Percentiles rank a stretch among this genome's conserved stretches.
phyloP scores from a whole-genome alignment of 768 basidiomycete species.

The Termitomyces sp. region DNA sequence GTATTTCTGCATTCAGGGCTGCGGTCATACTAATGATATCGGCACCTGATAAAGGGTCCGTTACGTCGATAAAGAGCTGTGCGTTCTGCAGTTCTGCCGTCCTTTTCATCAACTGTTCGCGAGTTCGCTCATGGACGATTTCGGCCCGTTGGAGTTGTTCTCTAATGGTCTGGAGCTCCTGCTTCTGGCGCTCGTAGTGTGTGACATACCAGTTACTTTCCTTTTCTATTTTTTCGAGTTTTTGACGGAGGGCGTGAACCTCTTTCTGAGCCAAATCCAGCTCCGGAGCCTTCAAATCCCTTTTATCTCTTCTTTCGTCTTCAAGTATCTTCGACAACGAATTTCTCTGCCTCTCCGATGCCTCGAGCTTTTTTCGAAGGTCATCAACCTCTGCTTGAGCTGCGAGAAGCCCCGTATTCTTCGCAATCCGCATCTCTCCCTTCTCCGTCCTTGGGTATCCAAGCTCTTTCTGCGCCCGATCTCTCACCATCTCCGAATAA shows the following conservation, averaged over 20 bases:
- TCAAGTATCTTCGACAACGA: neutral
- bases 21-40: slow-evolving; percentile 27
- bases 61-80: slow-evolving; percentile 10
- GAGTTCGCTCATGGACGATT: slow-evolving; percentile 5
- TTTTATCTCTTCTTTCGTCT: neutral
- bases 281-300: neutral
- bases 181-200: neutral
- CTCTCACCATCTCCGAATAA: neutral
- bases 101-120: slow-evolving; percentile 4
- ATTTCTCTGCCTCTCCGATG: neutral
- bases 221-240: neutral
- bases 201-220: neutral
- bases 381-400: neutral
- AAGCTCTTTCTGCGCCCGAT: neutral
- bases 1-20: slow-evolving; percentile 43
- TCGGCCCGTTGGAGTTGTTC: slow-evolving; percentile 10
- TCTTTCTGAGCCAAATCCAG: neutral
- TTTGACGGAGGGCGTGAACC: neutral
- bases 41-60: slow-evolving; percentile 16
- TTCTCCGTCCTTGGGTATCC: neutral
- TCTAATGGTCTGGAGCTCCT: slow-evolving; percentile 4
- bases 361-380: neutral
- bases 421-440: neutral
- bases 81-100: slow-evolving; percentile 13
- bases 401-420: neutral